phyloP scores from a whole-genome alignment of 1,139 yeast species.

The Zygosaccharomyces pseudobailii region DNA sequence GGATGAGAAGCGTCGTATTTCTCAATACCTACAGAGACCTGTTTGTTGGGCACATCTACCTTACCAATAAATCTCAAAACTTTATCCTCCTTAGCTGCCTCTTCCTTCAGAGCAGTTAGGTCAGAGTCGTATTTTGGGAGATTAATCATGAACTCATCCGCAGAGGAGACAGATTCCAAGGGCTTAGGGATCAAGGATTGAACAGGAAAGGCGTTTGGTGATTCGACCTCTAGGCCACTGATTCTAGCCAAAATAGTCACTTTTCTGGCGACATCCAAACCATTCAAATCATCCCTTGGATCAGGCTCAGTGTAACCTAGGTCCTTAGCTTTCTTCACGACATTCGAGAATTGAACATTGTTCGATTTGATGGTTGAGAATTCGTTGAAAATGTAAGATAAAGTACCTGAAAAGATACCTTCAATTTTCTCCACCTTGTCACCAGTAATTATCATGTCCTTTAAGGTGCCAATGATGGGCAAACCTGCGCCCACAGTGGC shows the following conservation, averaged over 20 bases:
- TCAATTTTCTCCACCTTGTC: constrained; percentile 87
- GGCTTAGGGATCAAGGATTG: constrained; percentile 87
- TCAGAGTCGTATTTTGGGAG: constrained; percentile 81
- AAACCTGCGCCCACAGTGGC: constrained; percentile 99
- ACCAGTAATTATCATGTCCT: constrained; percentile 85
- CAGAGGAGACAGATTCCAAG: constrained; percentile 67
- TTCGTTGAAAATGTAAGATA: constrained; percentile 93
- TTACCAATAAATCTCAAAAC: constrained; percentile 92
- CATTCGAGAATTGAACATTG: constrained; percentile 75
- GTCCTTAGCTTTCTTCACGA: constrained; percentile 80
- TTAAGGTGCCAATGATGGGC: constrained; percentile 84
- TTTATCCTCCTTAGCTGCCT: constrained; percentile 77
- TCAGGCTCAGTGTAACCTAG: constrained; percentile 98
- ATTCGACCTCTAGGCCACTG: constrained; percentile 76
- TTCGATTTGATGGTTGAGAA: constrained; percentile 67
- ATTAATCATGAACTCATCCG: constrained; percentile 71
- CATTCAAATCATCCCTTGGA: constrained; percentile 97
- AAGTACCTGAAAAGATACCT: constrained; percentile 94
- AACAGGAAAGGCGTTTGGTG: constrained; percentile 95
- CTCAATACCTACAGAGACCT: constrained; percentile 81
- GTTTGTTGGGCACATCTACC: constrained; percentile 66
- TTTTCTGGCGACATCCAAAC: constrained; percentile 96
- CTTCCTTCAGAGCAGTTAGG: constrained; percentile 68
- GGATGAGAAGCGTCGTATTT: constrained; percentile 87
- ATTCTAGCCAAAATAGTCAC: constrained; percentile 93